phyloP scores from a whole-genome alignment of 164 flowering plant genomes.

The Vitis labrusca region DNA sequence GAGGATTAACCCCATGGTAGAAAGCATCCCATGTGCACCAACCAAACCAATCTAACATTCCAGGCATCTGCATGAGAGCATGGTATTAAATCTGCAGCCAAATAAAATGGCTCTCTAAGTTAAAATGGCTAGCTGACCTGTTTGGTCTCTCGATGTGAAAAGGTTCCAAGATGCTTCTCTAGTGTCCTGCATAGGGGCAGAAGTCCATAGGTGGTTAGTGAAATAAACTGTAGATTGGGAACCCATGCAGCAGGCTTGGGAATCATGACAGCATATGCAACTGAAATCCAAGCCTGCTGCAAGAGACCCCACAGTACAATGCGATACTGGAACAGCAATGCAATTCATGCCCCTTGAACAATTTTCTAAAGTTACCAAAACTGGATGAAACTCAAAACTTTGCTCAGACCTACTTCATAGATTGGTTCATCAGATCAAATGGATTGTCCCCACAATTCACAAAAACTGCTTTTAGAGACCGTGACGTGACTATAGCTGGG shows the following conservation, averaged over 20 bases:
- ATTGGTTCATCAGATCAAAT: slow-evolving; percentile 55
- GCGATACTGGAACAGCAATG: background rate
- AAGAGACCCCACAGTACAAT: background rate
- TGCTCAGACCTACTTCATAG: slow-evolving; percentile 57
- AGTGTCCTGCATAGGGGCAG: slow-evolving; percentile 39
- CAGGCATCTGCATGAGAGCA: slow-evolving; percentile 53
- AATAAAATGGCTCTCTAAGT: background rate
- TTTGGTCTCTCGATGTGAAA: slow-evolving; percentile 48
- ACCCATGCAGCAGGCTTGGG: slow-evolving; percentile 3
- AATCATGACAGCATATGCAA: slow-evolving; percentile 4
- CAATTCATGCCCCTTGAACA: background rate
- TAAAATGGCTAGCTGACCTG: slow-evolving; percentile 34
- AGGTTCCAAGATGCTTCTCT: slow-evolving; percentile 49
- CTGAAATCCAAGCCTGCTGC: background rate
- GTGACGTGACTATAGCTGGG: slow-evolving; percentile 41
- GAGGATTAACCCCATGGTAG: slow-evolving; percentile 56
- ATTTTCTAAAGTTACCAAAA: background rate
- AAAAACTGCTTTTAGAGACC: slow-evolving; percentile 48
- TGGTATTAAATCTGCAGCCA: no score
- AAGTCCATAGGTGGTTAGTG: background rate
- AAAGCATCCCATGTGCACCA: slow-evolving; percentile 95
- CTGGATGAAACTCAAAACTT: slow-evolving; percentile 2
- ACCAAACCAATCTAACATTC: slow-evolving; percentile 72
- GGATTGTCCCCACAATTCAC: slow-evolving; percentile 59
- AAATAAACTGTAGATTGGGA: background rate